Evolutionary conservation across 495 filamentous ascomycete species (phyloP), one percentile per base, ranked within the genome.

Genomic region (Pyrenopolyporus hunteri): DNA sequence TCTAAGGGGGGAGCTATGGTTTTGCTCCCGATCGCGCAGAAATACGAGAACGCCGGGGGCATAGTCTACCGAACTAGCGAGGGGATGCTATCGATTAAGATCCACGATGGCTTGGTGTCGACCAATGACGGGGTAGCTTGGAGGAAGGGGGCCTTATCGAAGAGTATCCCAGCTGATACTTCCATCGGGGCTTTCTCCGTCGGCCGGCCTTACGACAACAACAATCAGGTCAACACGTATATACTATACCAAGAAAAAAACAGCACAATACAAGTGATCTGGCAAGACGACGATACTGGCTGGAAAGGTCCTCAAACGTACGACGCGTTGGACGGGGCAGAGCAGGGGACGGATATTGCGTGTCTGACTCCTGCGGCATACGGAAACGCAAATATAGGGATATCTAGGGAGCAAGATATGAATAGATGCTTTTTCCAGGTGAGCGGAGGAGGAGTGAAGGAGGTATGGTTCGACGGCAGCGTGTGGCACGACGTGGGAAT

Each of bases 291-390:
- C 13, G 48, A 59, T 35, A 26, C 26, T 6, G 57, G 57, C 19
- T 64, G 61, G 61, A 47, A 64, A 37, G 61, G 61, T 0, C 61
- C 61, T 17, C n/a, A 64, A 33, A 64, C 61, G 0, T 59, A 54
- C 28, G 54, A 53, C 5, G 61, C 54, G 28, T 13, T 64, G 13
- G 43, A 37, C 8, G 54, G 33, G 5, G 53, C 61, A 0, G 36
- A 35, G 22, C 40, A 58, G 32, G 48, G 35, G 2, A 49, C 61
- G 2, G 54, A 64, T 44, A 64, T 64, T 14, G 42, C 28, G 10
- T 64, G 61, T 9, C 22, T 64, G 19, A 59, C 54, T 16, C 33
- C 60, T 1, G 60, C 35, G 6, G 47, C 43, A 4, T 51, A 57
- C n/a, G 43, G 33, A 2, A 11, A 28, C 4, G 46, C 23, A 10